A percentile compares a stretch with the other conserved stretches of the same genome.
Evolutionary conservation across 140 eudicot genomes (phyloP).

Genomic region (Cichorium intybus): DNA sequence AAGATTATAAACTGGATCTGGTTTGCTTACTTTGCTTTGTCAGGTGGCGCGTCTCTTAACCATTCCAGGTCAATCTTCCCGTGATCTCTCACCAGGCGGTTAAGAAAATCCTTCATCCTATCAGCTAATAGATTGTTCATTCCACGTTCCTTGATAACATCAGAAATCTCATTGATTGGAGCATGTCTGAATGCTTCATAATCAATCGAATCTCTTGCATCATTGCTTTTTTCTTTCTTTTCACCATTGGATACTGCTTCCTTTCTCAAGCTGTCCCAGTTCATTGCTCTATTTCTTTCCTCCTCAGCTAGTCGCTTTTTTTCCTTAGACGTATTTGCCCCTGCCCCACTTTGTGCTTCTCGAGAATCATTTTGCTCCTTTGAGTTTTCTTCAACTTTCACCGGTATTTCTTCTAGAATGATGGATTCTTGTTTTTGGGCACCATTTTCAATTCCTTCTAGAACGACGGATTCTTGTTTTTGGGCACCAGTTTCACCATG

Average conservation of each 20-base stretch:
- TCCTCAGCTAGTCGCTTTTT: slow-evolving; percentile 53
- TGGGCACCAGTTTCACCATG: not conserved
- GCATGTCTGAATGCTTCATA: slow-evolving; percentile 78
- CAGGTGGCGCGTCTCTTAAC: slow-evolving; percentile 29
- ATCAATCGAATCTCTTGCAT: slow-evolving; percentile 73
- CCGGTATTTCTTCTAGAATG: not conserved
- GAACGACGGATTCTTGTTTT: not conserved
- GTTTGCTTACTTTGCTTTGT: slow-evolving; percentile 23
- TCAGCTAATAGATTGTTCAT: slow-evolving; percentile 87
- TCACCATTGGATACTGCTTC: slow-evolving; percentile 46
- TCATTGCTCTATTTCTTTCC: slow-evolving; percentile 35
- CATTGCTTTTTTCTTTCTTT: slow-evolving; percentile 38
- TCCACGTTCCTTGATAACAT: slow-evolving; percentile 77
- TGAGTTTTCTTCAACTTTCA: slow-evolving; percentile 27
- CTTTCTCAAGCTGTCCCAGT: slow-evolving; percentile 71
- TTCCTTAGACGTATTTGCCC: slow-evolving; percentile 27
- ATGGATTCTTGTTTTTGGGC: not conserved
- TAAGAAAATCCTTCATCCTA: slow-evolving; percentile 70
- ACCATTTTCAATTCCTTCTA: too few species aligned
- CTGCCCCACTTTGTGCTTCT: slow-evolving; percentile 14
- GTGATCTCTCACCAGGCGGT: slow-evolving; percentile 74
- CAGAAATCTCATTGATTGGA: slow-evolving; percentile 62
- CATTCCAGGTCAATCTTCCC: slow-evolving; percentile 17
- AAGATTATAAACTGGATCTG: not conserved
- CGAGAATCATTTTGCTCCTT: slow-evolving; percentile 37